Base-by-base conservation (phyloP, 2,329 filamentous ascomycete species). In the Xylaria hypoxylon region DNA sequence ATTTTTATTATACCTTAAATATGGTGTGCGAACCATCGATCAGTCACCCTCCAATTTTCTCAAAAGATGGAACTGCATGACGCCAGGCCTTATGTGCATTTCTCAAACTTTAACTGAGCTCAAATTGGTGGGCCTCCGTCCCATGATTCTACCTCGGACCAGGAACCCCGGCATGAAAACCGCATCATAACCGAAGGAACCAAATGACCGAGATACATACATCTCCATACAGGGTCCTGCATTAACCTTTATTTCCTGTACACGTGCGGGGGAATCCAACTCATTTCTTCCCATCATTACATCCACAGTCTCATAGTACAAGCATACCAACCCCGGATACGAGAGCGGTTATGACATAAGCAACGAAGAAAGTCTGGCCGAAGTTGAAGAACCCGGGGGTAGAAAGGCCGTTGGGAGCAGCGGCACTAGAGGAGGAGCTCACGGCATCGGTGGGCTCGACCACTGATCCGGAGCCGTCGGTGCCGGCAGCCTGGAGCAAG, bases 401-500 rank as follows among this genome's bases (percentile, higher is more conserved):
- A 5, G 63, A 57, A 69, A 86, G 73, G 17, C 80, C 70, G 50
- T 83, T 82, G 51, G 80, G 76, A 45, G 82, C 77, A 67, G 85
- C 79, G 31, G 76, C 77, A 31, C 83, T 81, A 57, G 83, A 77
- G n/a, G 78, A 78, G 26, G 83, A 73, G 65, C 77, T 78, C 52
- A 77, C 78, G 24, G 75, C 77, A 64, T 77, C 81, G 47, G 85
- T 83, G 7, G 77, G 75, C 44, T 77, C 76, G n/a, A 83, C 82
- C 61, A 89, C 86, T 38, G 80, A 82, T 59, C 87, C 87, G 58
- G 85, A 85, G 38, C 87, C 88, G 66, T 83, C 83, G 35, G 86
- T 81, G 73, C 89, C 90, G 65, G 91, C 92, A 70, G 88, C 84
- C 38, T 82, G 80, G 64, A 96, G 81, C 63, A 90, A 82, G 53